Base-by-base conservation (phyloP, 2,329 filamentous ascomycete species). In the Fonsecaea monophora region DNA sequence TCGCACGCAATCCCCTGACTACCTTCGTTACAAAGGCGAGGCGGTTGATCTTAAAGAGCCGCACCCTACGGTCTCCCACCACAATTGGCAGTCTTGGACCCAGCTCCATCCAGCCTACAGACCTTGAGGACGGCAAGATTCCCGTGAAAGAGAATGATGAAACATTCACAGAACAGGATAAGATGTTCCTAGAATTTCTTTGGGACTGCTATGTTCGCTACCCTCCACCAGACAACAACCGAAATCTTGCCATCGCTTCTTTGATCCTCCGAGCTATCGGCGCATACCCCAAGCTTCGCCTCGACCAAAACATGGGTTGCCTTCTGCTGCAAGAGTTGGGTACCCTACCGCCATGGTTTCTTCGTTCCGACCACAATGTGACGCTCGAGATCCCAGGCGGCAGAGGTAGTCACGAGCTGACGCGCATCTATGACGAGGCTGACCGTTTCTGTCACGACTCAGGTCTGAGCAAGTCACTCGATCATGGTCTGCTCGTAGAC, bases 291-390 rank as follows among this genome's bases (percentile, higher is more conserved):
- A 76, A 75, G 32, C 73, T 82, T 40, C 75, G 74, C 13, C 71
- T 83, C 18, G 75, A 74, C 50, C 66, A 75, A 13, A 69, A 72
- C 7, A 79, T 82, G 38, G 81, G 82, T 40, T 78, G 78, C 57
- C 70, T 86, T 15, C 84, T 89, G 60, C 73, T 90, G 34, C 86
- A 89, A 72, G 87, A 90, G 71, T 77, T 89, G 25, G 87, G 87
- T 1, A 84, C 86, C 0, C 75, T 88, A n/a, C 74, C 83, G 8
- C 87, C 87, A 0, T 86, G 84, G 79, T 84, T 86, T 69, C 87
- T 88, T 68, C 15, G 45, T 2, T 50, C 50, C 30, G 68, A 71
- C 59, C 63, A 67, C 42, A 42, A 70, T 37, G 37, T 68, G 2
- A 53, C 53, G n/a, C 32, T 65, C 15, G 61, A 62, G 18, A 54